Base-by-base conservation (phyloP, 306 rosid species). In the Pyrus bretschneideri region DNA sequence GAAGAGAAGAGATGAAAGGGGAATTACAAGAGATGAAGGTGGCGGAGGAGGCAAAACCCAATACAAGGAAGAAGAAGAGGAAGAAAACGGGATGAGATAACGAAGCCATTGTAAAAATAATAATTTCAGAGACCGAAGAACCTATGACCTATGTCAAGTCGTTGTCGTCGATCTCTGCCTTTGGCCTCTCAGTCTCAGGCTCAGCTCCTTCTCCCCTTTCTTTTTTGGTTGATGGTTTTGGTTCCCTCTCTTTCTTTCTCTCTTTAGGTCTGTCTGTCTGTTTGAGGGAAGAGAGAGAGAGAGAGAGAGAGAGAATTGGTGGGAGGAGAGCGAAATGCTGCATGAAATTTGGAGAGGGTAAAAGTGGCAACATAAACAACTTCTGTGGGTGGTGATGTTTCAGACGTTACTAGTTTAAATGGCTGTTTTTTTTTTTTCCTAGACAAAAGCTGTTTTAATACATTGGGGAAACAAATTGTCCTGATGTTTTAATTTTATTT, bases 21-120 rank as follows among this genome's bases (percentile, higher is more conserved):
- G 64, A 64, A 59, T 69, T 90, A 92, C 99, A 38, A 1, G 96
- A 88, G 72, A 92, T 44, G 79, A 85, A 87, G 57, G 87, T 79
- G 73, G 84, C 3, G 75, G 83, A 55, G 68, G 87, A 69, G 72
- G 89, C 85, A 65, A 87, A 80, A 62, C 82, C 73, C 29, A 80
- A 44, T 54, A 88, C 21, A 33, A 90, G 76, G 76, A 85, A 84
- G 75, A 80, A 80, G 68, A 74, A 80, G 52, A 63, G 70, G 52
- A 60, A 60, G 66, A 55, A 55, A 67, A 7, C 75, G 72, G 81
- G 80, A 81, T 81, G 83, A 83, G 87, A 78, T 67, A 87, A 89
- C 74, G 58, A 9, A 27, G 31, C 9, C 98, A 94, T 91, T 86
- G 60, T 33, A 1, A 23, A 18, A 23, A 6, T 6, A 29, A 30